phyloP scores from a whole-genome alignment of 331 rosid species.

The Malus hybrid region DNA sequence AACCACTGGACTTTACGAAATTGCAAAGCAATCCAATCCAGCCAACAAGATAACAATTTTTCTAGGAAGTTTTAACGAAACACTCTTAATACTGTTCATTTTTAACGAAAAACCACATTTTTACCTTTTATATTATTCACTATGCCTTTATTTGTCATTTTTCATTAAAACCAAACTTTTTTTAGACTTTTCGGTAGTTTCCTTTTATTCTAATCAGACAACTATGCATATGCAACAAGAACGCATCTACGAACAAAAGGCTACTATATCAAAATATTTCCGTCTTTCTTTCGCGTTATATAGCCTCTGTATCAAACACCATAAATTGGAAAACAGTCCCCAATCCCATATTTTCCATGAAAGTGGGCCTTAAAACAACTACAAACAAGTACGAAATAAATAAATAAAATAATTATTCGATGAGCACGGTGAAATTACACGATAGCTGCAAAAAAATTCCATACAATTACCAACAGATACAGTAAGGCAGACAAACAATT shows the following conservation, averaged over 20 bases:
- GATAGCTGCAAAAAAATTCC: not conserved
- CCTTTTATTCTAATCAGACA: not conserved
- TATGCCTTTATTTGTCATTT: no score
- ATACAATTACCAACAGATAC: not conserved
- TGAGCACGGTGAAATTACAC: no score
- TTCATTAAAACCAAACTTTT: no score
- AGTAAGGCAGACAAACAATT: not conserved
- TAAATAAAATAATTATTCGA: no score
- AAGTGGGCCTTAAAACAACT: no score
- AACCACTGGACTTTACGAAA: not conserved
- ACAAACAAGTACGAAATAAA: no score
- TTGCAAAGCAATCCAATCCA: not conserved
- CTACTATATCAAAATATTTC: not conserved
- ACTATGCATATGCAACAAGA: not conserved
- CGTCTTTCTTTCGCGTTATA: not conserved
- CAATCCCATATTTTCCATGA: not conserved
- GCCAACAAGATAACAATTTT: not conserved
- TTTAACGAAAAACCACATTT: no score
- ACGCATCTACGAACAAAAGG: not conserved
- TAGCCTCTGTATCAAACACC: not conserved
- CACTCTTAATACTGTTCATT: no score
- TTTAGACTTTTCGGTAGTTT: no score
- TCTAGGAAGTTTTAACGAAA: no score
- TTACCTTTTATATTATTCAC: no score
- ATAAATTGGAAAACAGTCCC: not conserved